phyloP scores from a whole-genome alignment of 192 early-diverging fungal species.

The Coemansia sp. region DNA sequence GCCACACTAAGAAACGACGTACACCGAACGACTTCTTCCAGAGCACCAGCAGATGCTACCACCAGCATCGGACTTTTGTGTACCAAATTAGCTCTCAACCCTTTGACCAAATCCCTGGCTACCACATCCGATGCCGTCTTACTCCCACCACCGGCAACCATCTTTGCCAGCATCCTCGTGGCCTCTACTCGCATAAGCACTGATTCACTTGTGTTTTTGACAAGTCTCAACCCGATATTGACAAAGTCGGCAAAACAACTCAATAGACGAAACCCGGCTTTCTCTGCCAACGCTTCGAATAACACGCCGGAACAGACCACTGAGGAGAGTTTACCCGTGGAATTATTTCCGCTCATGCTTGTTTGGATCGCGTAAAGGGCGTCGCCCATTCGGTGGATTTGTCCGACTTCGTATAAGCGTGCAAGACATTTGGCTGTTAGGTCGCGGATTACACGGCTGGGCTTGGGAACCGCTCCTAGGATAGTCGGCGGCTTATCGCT shows the following conservation, averaged over 20 bases:
- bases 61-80: constrained; percentile 68
- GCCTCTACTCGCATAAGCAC: constrained; percentile 69
- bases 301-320: constrained; percentile 75
- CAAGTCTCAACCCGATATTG: constrained; percentile 1
- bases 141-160: constrained; percentile 71
- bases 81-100: constrained; percentile 60
- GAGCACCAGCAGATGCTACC: constrained; percentile 16
- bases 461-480: constrained; percentile 23
- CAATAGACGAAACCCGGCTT: constrained; percentile 50
- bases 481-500: constrained; percentile 55
- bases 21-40: constrained; percentile 26
- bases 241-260: constrained; percentile 55
- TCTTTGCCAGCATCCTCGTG: constrained; percentile 60
- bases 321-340: constrained; percentile 49
- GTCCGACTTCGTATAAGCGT: constrained; percentile 33
- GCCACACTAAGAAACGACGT: constrained; percentile 16
- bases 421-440: constrained; percentile 33
- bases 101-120: constrained; percentile 72
- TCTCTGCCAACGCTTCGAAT: constrained; percentile 64
- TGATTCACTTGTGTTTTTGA: constrained; percentile 16
- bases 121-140: constrained; percentile 68
- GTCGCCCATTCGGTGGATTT: constrained; percentile 41
- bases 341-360: constrained; percentile 10
- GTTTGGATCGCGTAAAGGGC: constrained; percentile 33
- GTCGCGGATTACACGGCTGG: constrained; percentile 32